Evolutionary conservation across 768 basidiomycete species (phyloP), one percentile per base, ranked within the genome.

Genomic region (Leccinum boreale): DNA sequence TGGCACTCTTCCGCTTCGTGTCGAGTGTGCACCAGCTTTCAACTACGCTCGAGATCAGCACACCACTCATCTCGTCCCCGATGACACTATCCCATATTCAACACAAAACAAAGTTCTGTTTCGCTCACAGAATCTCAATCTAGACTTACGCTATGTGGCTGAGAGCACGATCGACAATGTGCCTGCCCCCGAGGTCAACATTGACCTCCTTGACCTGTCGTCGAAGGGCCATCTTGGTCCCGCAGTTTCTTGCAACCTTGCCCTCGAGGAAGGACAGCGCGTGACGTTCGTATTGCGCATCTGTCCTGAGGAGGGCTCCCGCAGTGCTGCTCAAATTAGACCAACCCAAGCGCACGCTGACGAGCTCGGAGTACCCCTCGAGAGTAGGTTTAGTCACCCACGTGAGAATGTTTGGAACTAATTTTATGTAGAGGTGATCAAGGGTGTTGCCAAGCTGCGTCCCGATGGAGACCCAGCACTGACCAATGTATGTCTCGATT

Each of bases 1-100:
- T 17, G 96, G 96, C 1, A 80, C 69, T 7, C 77, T 97, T 31
- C 86, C 91, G 0, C 78, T 96, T 53, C 79, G 84, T 57, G 81
- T 98, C 72, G 92, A 98, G 75, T 94, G 92, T 65, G 93, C 92
- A 0, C 96, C 96, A 0, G 96, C 94, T 0, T 99, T 99, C 84
- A 88, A 97, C 72, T 99, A 99, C 65, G 94, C 93, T 1, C 81
- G 89, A 12, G 81, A 85, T 50, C 50, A 77, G 3, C 96, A 98
- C 71, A 82, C 78, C 8, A 89, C 89, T 1, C 70, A 78, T 28
- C 77, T 85, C 62, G 62, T 85, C 54, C 66, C 75, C 17, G 84
- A 87, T 65, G 63, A 79, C 66, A 75, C 81, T 49, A 49, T 77
- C 72, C 63, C 73, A 28, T 73, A 54, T 5, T 61, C 61, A n/a